These are phyloP conservation scores for Abortiporus biennis DNA, from an alignment of 1,284 basidiomycete species.

Conservation along the genomic window DNA sequence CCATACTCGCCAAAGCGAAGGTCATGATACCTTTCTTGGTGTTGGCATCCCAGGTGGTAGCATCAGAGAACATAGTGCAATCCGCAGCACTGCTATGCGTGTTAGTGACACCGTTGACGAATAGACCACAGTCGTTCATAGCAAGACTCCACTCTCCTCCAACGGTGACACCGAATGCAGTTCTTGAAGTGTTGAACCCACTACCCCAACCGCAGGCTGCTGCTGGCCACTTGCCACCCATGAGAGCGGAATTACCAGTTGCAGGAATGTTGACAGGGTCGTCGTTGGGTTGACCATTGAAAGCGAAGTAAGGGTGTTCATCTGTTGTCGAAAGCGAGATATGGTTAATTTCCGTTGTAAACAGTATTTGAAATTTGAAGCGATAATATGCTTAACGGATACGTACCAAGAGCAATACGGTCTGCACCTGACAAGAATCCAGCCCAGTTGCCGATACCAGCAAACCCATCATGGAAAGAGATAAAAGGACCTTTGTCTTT, in stretches of 20 bases:
- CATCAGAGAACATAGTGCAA: slow-evolving; percentile 56
- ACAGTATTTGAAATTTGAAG: no score
- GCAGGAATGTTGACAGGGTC: slow-evolving; percentile 27
- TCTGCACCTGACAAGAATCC: slow-evolving; percentile 52
- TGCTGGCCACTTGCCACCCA: slow-evolving; percentile 25
- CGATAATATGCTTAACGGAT: slow-evolving; percentile 30
- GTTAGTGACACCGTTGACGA: slow-evolving; percentile 37
- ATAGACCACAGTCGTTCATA: slow-evolving; percentile 44
- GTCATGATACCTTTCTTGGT: slow-evolving; percentile 51
- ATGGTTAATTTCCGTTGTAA: no score
- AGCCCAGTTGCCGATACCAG: slow-evolving; percentile 31
- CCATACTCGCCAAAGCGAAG: slow-evolving; percentile 57
- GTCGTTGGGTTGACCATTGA: slow-evolving; percentile 28
- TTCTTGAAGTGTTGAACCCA: slow-evolving; percentile 43
- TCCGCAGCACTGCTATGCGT: slow-evolving; percentile 40
- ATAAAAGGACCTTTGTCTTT: slow-evolving; percentile 52
- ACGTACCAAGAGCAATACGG: slow-evolving; percentile 44
- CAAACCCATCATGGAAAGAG: slow-evolving; percentile 44
- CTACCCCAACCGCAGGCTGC: slow-evolving; percentile 46
- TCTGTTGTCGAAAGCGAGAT: no score
- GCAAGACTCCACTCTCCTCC: slow-evolving; percentile 45
- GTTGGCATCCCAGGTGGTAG: slow-evolving; percentile 46
- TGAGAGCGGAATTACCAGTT: slow-evolving; percentile 22
- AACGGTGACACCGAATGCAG: slow-evolving; percentile 40
- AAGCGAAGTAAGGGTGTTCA: slow-evolving; percentile 39